A percentile compares a stretch with the other conserved stretches of the same genome.
Evolutionary conservation across 495 filamentous ascomycete genomes (phyloP).

Genomic region (Tuber borchii): DNA sequence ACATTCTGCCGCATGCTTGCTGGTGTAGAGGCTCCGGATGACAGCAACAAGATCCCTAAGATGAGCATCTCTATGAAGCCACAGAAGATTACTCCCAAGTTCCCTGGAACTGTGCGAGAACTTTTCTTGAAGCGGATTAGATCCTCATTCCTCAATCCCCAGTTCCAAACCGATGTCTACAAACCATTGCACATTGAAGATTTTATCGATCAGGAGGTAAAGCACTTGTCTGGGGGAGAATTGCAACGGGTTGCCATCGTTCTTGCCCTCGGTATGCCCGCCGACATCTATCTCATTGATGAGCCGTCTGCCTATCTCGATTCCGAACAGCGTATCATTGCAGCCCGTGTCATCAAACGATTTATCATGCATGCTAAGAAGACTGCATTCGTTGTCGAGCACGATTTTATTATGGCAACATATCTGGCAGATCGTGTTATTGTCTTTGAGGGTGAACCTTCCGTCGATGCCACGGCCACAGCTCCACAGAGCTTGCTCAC

Average conservation of each 20-base stretch:
- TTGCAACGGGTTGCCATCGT: constrained; percentile 97
- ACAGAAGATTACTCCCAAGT: constrained; percentile 98
- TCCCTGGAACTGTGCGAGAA: constrained; percentile 88
- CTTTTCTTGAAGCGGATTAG: constrained; percentile 97
- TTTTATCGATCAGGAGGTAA: constrained; percentile 98
- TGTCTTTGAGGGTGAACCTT: constrained; percentile 91
- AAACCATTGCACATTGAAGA: constrained; percentile 96
- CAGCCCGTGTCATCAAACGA: constrained; percentile 93
- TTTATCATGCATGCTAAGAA: constrained; percentile 99
- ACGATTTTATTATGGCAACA: constrained; percentile 97
- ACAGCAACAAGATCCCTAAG: constrained; percentile 63
- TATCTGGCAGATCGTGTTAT: constrained; percentile 97
- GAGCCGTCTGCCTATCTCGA: constrained; percentile 93
- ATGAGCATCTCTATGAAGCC: constrained; percentile 99
- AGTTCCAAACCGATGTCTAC: constrained; percentile 99
- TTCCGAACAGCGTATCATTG: constrained; percentile 97
- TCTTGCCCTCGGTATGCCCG: constrained; percentile 86
- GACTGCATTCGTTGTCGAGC: constrained; percentile 97
- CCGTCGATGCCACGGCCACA: constrained; percentile 79
- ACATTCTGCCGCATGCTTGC: constrained; percentile 96
- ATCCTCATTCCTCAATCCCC: constrained; percentile 86
- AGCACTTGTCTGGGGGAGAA: constrained; percentile 97
- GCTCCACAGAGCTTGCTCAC: constrained; percentile 84
- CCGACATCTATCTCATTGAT: constrained; percentile 97
- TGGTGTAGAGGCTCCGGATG: constrained; percentile 84